Percentiles rank a stretch among this genome's conserved stretches.
Evolutionary conservation across 345 rosid species (phyloP).

Genomic region (Lenwebbia sp.): DNA sequence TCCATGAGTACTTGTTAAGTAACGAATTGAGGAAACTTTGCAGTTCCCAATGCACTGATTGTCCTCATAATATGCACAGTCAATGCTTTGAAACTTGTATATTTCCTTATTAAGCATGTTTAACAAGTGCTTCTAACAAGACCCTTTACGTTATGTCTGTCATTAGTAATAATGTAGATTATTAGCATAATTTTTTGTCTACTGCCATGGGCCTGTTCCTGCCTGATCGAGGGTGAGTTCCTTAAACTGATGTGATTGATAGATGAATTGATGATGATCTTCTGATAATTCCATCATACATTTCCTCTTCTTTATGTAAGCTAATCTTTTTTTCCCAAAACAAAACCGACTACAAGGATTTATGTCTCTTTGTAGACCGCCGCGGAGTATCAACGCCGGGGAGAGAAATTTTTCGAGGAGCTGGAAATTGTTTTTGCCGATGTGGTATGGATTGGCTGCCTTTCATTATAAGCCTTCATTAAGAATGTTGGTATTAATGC

Average conservation of each 20-base stretch:
- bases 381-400: constrained; percentile 86
- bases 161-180: not conserved
- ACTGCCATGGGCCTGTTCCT: not conserved
- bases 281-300: not conserved
- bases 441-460: constrained; percentile 48
- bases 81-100: not conserved
- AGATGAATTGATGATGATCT: not conserved
- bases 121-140: not conserved
- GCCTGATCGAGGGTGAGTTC: not conserved
- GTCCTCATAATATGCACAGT: not conserved
- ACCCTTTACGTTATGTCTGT: not conserved
- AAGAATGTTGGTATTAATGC: not conserved
- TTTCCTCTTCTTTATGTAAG: not conserved
- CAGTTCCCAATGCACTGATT: not conserved
- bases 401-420: constrained; percentile 89
- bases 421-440: constrained; percentile 88
- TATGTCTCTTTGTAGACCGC: constrained; percentile 48
- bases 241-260: not conserved
- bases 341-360: not conserved
- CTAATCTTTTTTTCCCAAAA: not conserved
- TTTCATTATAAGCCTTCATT: not conserved
- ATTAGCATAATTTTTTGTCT: not conserved
- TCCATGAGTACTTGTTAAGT: not conserved
- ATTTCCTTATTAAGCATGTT: not conserved
- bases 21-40: not conserved